phyloP scores from a whole-genome alignment of 495 filamentous ascomycete species.

The Corynascus novoguineensis region DNA sequence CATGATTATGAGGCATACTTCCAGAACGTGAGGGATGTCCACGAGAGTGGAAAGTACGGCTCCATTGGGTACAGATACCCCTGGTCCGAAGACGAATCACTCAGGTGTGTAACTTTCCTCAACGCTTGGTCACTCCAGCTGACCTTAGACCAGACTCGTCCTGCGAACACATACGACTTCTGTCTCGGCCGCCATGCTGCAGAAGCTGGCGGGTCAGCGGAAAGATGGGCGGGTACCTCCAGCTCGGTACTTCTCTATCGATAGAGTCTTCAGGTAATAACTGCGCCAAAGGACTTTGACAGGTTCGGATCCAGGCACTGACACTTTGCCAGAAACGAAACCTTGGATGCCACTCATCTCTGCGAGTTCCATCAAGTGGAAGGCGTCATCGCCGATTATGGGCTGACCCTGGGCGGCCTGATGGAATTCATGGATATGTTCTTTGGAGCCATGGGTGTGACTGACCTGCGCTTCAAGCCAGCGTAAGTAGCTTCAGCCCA shows the following conservation, averaged over 20 bases:
- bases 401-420: conserved; percentile 80
- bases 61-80: conserved; percentile 94
- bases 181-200: conserved; percentile 77
- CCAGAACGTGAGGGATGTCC: conserved; percentile 77
- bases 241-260: conserved; percentile 93
- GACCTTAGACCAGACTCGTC: conserved; percentile 55
- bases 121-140: not conserved
- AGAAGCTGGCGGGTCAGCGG: conserved; percentile 72
- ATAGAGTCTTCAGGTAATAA: conserved; percentile 69
- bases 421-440: conserved; percentile 97
- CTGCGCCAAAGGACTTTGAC: not conserved
- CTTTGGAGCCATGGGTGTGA: conserved; percentile 92
- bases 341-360: conserved; percentile 92
- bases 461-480: conserved; percentile 77
- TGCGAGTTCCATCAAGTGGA: conserved; percentile 99
- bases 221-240: conserved; percentile 52
- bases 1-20: conserved; percentile 79
- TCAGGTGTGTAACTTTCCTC: conserved; percentile 27
- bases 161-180: conserved; percentile 96
- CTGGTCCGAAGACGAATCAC: conserved; percentile 82
- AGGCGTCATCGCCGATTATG: conserved; percentile 95
- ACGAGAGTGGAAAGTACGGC: conserved; percentile 80
- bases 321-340: conserved; percentile 51
- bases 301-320: not conserved
- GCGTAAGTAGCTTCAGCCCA: conserved; percentile 11